Evolutionary conservation across 345 rosid genomes (phyloP), one percentile per base, ranked within the genome.

Genomic region (Crucihimalaya himalaica): DNA sequence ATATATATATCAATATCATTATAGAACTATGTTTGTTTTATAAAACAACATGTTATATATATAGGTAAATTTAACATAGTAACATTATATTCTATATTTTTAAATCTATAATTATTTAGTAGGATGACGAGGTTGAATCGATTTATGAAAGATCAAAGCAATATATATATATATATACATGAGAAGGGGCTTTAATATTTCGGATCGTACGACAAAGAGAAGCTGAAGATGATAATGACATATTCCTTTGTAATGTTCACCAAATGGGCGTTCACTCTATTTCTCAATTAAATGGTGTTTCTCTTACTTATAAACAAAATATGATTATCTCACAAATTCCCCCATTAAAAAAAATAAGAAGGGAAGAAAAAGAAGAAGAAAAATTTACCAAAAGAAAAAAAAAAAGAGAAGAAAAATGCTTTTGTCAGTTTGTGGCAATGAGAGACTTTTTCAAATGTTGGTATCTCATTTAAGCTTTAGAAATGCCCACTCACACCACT

Each of bases 401-500:
- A 31, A 31, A 1, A 3, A 21, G 25, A 23, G 20, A 16, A 45
- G 21, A 2, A 16, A 8, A n/a, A 0, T 29, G 1, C 1, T 3
- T 19, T 35, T 34, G 63, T 11, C 8, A 11, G 40, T 11, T 37
- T 37, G 42, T 46, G 5, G 27, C 29, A 58, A 11, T 58, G 16
- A 35, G 2, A 20, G 31, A 35, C 12, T 19, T 13, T 14, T 60
- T 60, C 42, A 40, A 51, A 28, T 43, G 46, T 55, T 63, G 64
- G 63, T 1, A 42, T 72, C 55, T 53, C 45, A 43, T 63, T 5
- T 28, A 40, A 52, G 53, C 76, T 63, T 72, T 72, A 53, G 55
- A 53, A 40, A 72, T 56, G 43, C 66, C 66, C 53, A 57, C 59
- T 74, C 66, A 56, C 32, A 65, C 16, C 21, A 73, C 9, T 37